phyloP scores from a whole-genome alignment of 345 rosid genomes.

The Syzygium jambos region DNA sequence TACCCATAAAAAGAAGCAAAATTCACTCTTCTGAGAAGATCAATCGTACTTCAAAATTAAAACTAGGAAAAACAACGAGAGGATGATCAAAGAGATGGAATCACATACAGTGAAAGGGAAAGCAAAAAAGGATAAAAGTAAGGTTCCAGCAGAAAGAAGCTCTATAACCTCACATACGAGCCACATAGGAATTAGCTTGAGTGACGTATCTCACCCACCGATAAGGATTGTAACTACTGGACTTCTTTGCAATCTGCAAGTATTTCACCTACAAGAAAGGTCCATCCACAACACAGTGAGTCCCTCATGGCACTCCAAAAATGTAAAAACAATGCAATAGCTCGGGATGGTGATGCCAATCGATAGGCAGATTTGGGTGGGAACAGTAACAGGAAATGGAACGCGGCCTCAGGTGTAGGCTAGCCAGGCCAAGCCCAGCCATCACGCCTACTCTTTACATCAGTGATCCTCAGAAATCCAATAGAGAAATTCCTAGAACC shows the following conservation, averaged over 20 bases:
- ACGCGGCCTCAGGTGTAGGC: neutral
- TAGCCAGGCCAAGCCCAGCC: neutral
- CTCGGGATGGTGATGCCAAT: neutral
- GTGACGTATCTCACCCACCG: constrained; percentile 99
- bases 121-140: neutral
- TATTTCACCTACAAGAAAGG: constrained; percentile 74
- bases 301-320: neutral
- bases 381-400: neutral
- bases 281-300: neutral
- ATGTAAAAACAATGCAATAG: neutral
- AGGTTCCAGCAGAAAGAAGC: neutral
- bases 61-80: neutral
- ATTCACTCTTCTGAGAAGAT: neutral
- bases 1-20: neutral
- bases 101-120: neutral
- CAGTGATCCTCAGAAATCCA: neutral
- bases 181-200: constrained; percentile 96
- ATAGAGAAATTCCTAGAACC: neutral
- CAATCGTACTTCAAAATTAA: neutral
- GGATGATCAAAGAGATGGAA: neutral
- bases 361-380: neutral
- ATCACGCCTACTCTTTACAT: neutral
- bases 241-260: constrained; percentile 96
- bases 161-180: constrained; percentile 39
- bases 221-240: constrained; percentile 71